phyloP scores from a whole-genome alignment of 768 basidiomycete species.

The Hebeloma cylindrosporum region DNA sequence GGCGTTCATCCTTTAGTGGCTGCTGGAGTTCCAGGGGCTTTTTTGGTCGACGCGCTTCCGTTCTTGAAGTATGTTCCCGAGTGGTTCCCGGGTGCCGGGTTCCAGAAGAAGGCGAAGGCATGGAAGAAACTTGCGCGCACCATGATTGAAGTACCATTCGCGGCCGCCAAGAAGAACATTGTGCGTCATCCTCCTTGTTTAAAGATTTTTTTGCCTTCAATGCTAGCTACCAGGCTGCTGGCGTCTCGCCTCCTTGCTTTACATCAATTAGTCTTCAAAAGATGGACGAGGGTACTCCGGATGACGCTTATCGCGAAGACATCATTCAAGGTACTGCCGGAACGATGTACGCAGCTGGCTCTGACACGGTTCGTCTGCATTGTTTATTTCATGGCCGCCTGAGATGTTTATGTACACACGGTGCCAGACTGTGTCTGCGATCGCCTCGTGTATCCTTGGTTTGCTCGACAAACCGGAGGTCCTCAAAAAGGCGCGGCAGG shows the following conservation, averaged over 20 bases:
- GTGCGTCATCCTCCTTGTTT: slow-evolving; percentile 14
- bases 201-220: neutral
- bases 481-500: too few species aligned
- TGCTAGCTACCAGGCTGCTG: slow-evolving; percentile 4
- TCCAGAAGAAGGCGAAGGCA: slow-evolving; percentile 47
- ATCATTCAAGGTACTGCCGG: slow-evolving; percentile 38
- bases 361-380: slow-evolving; percentile 17
- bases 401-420: too few species aligned
- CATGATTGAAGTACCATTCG: slow-evolving; percentile 41
- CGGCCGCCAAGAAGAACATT: slow-evolving; percentile 23
- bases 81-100: slow-evolving; percentile 63
- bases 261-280: slow-evolving; percentile 22
- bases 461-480: too few species aligned
- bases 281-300: slow-evolving; percentile 23
- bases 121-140: slow-evolving; percentile 39
- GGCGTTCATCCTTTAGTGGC: slow-evolving; percentile 32
- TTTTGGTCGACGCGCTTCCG: slow-evolving; percentile 44
- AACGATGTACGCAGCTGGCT: slow-evolving; percentile 31
- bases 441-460: too few species aligned
- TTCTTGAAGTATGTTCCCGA: slow-evolving; percentile 44
- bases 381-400: too few species aligned
- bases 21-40: slow-evolving; percentile 41
- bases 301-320: slow-evolving; percentile 18
- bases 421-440: too few species aligned
- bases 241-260: slow-evolving; percentile 20